Percentiles rank a stretch among this genome's conserved stretches.
Conservation (phyloP, 73 alveolate genomes). For the Paramecium biaurelia region DNA sequence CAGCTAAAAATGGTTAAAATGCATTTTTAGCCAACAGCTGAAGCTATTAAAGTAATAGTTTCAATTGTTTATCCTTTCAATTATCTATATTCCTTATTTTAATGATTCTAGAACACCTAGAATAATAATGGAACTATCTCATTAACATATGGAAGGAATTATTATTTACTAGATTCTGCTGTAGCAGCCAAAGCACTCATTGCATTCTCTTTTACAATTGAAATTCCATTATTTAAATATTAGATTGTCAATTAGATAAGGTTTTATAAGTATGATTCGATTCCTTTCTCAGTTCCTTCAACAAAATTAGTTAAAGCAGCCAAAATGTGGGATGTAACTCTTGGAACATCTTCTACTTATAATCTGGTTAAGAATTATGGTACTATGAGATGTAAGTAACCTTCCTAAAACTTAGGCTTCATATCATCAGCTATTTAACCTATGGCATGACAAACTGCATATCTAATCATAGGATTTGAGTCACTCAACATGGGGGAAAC, state of each 20-base stretch:
- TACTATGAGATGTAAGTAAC: conserved; percentile 81
- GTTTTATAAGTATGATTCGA: conserved; percentile 66
- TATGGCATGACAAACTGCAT: conserved; percentile 94
- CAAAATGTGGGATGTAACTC: conserved; percentile 88
- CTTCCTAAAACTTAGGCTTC: conserved; percentile 86
- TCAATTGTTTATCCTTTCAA: conserved; percentile 89
- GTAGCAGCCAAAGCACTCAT: conserved; percentile 82
- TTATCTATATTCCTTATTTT: conserved; percentile 71
- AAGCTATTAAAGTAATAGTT: conserved; percentile 75
- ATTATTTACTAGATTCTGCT: conserved; percentile 81
- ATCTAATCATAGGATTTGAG: conserved; percentile 90
- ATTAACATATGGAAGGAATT: conserved; percentile 74
- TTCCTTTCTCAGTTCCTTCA: conserved; percentile 75
- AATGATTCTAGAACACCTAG: conserved; percentile 63
- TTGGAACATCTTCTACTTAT: conserved; percentile 78
- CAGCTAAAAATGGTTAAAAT: conserved; percentile 74
- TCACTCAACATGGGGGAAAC: conserved; percentile 72
- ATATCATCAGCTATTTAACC: conserved; percentile 92
- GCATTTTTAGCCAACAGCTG: conserved; percentile 77
- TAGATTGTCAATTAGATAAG: conserved; percentile 30
- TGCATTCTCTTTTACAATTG: conserved; percentile 83
- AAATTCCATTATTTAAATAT: conserved; percentile 57
- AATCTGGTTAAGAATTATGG: conserved; percentile 77
- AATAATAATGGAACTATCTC: conserved; percentile 66
- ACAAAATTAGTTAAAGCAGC: conserved; percentile 89